Evolutionary conservation across 208 protist genomes (phyloP).

Genomic region (Leishmania mexicana): DNA sequence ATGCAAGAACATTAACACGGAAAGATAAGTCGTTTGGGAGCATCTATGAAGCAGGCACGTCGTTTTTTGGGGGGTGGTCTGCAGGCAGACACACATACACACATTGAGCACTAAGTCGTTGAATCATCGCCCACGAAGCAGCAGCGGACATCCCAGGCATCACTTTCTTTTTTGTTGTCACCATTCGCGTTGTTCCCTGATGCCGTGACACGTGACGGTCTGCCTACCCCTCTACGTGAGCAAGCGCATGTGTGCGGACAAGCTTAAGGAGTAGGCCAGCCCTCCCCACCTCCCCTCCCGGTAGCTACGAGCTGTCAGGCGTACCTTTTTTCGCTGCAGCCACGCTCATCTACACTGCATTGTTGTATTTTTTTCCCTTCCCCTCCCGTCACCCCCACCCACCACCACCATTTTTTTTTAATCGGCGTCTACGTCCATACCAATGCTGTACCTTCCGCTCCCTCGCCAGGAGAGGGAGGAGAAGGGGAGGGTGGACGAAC

Average conservation of each 20-base stretch:
- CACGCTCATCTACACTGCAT: not conserved
- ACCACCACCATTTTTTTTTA: too few relatives aligned
- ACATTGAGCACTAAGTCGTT: not conserved
- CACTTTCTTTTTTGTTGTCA: not conserved
- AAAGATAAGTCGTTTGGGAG: not conserved
- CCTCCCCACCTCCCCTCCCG: not conserved
- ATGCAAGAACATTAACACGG: not conserved
- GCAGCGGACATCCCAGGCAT: not conserved
- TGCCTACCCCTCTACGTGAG: not conserved
- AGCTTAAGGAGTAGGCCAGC: not conserved
- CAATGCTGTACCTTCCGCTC: not conserved
- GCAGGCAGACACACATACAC: not conserved
- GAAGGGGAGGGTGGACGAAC: not conserved
- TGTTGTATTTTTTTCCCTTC: not conserved
- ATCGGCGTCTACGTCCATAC: too few relatives aligned
- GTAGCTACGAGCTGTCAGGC: not conserved
- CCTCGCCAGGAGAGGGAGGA: not conserved
- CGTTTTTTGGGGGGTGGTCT: not conserved
- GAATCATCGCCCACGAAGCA: not conserved
- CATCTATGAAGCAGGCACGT: not conserved
- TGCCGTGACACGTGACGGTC: not conserved
- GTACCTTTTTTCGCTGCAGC: not conserved
- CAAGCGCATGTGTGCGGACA: not conserved
- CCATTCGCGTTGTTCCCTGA: not conserved
- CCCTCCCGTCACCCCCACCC: too few relatives aligned